phyloP scores from a whole-genome alignment of 805 yeast species.

The Candida railenensis region DNA sequence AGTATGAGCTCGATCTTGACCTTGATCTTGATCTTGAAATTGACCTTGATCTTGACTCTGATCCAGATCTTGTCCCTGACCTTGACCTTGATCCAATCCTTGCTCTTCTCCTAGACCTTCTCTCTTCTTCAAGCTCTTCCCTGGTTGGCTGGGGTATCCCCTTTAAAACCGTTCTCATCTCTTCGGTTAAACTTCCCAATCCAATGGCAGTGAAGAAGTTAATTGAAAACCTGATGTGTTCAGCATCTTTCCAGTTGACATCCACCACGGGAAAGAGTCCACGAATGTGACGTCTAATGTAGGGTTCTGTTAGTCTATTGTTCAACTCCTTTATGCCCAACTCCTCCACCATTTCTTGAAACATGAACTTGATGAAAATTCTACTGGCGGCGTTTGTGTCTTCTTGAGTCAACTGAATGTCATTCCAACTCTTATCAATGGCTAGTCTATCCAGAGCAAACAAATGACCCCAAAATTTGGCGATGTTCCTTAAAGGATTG shows the following conservation, averaged over 20 bases:
- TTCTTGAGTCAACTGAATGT: constrained; percentile 60
- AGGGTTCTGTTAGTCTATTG: constrained; percentile 47
- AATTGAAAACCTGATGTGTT: constrained; percentile 70
- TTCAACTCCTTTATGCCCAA: constrained; percentile 58
- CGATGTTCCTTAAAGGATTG: constrained; percentile 71
- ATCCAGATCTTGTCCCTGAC: not conserved
- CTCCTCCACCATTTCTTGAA: constrained; percentile 77
- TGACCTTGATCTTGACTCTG: not conserved
- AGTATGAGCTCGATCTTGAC: constrained; percentile 2
- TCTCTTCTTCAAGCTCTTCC: constrained; percentile 2
- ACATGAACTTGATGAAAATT: constrained; percentile 75
- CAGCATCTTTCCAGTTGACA: constrained; percentile 35
- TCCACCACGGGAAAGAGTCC: constrained; percentile 64
- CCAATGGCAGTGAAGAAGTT: constrained; percentile 94
- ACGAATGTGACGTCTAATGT: constrained; percentile 44
- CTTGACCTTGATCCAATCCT: constrained; percentile 1
- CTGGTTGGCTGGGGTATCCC: constrained; percentile 20
- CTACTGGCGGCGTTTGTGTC: constrained; percentile 80
- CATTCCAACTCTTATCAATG: constrained; percentile 55
- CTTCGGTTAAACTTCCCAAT: constrained; percentile 77
- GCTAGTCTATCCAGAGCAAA: constrained; percentile 68
- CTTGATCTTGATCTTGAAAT: not conserved
- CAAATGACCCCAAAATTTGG: constrained; percentile 83
- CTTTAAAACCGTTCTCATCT: constrained; percentile 61
- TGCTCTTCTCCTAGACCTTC: constrained; percentile 3